phyloP scores from a whole-genome alignment of 2,329 filamentous ascomycete species.

The Ampelomyces quisqualis region DNA sequence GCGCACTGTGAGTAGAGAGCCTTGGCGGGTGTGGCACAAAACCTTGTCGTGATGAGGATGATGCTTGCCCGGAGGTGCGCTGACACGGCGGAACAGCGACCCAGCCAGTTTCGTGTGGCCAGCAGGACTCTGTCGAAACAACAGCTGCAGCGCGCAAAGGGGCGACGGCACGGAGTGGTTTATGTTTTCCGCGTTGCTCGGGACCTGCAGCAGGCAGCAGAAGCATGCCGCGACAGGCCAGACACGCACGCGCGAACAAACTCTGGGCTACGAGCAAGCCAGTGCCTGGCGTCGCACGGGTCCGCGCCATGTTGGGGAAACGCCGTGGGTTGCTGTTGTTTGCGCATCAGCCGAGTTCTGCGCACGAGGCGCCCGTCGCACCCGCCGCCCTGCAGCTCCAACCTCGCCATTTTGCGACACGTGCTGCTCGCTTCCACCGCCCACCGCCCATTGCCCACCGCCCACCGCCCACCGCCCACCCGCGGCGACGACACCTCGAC shows the following conservation, averaged over 20 bases:
- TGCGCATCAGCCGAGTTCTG: not conserved
- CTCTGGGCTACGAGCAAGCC: not conserved
- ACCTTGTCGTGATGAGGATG: slow-evolving; percentile 15
- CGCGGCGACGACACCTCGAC: slow-evolving; percentile 16
- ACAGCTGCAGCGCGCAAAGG: slow-evolving; percentile 5
- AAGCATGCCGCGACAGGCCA: not conserved
- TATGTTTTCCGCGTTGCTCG: slow-evolving; percentile 11
- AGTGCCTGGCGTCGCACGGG: not conserved
- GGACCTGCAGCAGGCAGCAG: slow-evolving; percentile 3
- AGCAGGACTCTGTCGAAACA: slow-evolving; percentile 10
- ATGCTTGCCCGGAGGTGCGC: slow-evolving; percentile 10
- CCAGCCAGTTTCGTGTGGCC: slow-evolving; percentile 16
- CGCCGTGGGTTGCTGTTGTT: not conserved
- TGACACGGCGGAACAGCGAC: slow-evolving; percentile 5
- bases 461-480: too few relatives aligned
- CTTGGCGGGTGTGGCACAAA: slow-evolving; percentile 6
- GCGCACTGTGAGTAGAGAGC: slow-evolving; percentile 1
- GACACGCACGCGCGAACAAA: not conserved
- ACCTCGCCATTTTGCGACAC: not conserved
- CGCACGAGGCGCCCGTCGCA: slow-evolving; percentile 1
- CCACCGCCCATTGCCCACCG: not conserved
- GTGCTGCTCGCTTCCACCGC: not conserved
- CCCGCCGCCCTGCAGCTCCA: slow-evolving; percentile 14
- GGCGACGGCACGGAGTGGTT: too few relatives aligned
- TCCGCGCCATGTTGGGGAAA: not conserved